phyloP scores from a whole-genome alignment of 75 land plant species.

The Sequoia sempervirens region DNA sequence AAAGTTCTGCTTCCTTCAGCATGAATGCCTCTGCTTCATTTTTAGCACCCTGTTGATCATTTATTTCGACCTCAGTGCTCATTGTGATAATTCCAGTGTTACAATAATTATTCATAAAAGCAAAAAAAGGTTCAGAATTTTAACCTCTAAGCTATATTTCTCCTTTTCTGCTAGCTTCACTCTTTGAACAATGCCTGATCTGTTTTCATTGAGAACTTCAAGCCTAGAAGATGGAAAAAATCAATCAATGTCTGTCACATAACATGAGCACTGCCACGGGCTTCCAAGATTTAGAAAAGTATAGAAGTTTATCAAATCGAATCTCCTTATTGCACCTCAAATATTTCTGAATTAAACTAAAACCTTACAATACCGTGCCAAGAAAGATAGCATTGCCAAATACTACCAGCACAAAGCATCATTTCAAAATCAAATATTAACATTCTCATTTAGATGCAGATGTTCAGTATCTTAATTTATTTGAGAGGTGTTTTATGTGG shows the following conservation, averaged over 20 bases:
- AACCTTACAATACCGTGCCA: neutral
- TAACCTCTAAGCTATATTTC: constrained; percentile 82
- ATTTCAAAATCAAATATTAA: neutral
- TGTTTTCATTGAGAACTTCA: constrained; percentile 79
- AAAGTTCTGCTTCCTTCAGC: constrained; percentile 76
- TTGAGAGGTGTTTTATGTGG: neutral
- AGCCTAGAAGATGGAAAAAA: constrained; percentile 36
- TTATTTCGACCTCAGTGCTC: neutral
- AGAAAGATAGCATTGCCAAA: neutral
- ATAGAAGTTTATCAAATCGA: neutral
- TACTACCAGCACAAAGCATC: neutral
- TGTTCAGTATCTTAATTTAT: no score
- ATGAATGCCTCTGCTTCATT: constrained; percentile 90
- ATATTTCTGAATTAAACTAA: neutral
- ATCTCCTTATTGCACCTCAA: neutral
- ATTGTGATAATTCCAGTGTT: neutral
- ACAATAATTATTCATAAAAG: neutral
- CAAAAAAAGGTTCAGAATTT: neutral
- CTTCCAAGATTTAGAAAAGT: neutral
- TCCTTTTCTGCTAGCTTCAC: constrained; percentile 97
- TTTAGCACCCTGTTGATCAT: constrained; percentile 60
- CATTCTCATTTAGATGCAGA: neutral
- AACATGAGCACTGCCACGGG: neutral
- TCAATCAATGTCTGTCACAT: neutral
- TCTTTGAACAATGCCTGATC: constrained; percentile 83